Conservation (phyloP, 768 basidiomycete genomes). For the Tulasnella sp. region DNA sequence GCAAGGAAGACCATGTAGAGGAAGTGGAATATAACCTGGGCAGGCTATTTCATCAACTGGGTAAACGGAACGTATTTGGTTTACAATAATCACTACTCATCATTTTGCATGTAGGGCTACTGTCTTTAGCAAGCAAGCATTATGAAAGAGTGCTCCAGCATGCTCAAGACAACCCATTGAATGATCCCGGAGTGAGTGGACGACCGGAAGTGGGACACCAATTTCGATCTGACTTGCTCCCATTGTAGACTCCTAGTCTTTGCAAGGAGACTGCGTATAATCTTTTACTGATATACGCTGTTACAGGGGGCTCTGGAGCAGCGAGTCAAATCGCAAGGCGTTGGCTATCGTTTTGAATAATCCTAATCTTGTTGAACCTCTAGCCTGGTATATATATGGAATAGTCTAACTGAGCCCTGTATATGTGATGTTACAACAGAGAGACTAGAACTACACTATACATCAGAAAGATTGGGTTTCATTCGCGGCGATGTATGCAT, state of each 20-base stretch:
- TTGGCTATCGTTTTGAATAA: conserved; percentile 52
- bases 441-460: neutral
- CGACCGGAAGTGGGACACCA: neutral
- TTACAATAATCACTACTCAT: neutral
- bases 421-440: neutral
- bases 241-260: conserved; percentile 37
- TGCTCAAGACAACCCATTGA: conserved; percentile 31
- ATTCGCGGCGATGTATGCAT: neutral
- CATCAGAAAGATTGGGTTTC: neutral
- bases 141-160: conserved; percentile 66
- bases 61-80: conserved; percentile 30
- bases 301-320: conserved; percentile 60
- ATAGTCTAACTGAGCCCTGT: neutral
- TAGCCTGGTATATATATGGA: neutral
- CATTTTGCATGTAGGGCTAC: conserved; percentile 42
- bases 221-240: neutral
- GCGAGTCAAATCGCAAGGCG: conserved; percentile 59
- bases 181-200: neutral
- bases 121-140: conserved; percentile 71
- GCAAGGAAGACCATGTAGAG: conserved; percentile 36
- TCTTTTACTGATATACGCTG: conserved; percentile 67
- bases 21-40: conserved; percentile 95
- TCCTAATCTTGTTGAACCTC: neutral
- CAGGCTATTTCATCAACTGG: conserved; percentile 84
- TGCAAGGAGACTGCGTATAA: conserved; percentile 81